Evolutionary conservation across 306 rosid genomes (phyloP).

Genomic region (Vigna angularis): DNA sequence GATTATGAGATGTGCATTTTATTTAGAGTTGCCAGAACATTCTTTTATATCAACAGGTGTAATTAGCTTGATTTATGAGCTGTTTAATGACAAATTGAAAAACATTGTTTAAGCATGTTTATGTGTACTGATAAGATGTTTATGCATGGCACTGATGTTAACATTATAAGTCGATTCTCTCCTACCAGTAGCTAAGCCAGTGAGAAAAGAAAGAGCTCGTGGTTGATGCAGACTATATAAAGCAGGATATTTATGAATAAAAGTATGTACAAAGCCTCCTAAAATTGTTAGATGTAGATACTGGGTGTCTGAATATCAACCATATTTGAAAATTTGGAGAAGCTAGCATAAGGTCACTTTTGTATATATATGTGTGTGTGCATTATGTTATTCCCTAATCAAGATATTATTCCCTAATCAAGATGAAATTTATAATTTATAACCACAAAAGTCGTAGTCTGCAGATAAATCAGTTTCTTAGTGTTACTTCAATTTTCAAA

Average conservation of each 20-base stretch:
- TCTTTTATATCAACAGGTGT: neutral
- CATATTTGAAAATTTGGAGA: neutral
- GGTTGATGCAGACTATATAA: neutral
- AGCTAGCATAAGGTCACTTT: constrained; percentile 18
- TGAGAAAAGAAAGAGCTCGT: constrained; percentile 3
- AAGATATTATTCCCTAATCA: neutral
- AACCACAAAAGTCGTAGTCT: neutral
- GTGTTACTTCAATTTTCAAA: constrained; percentile 26
- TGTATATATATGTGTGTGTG: neutral
- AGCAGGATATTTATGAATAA: constrained; percentile 11
- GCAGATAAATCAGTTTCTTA: constrained; percentile 9
- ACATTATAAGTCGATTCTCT: constrained; percentile 4
- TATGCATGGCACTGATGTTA: neutral
- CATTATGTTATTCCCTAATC: constrained; percentile 18
- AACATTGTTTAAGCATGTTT: constrained; percentile 6
- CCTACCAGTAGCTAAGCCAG: neutral
- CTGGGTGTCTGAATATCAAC: constrained; percentile 2
- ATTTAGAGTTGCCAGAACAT: neutral
- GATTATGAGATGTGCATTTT: neutral
- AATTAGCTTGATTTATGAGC: constrained; percentile 17
- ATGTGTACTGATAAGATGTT: neutral
- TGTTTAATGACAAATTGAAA: neutral
- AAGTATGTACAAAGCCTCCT: constrained; percentile 10
- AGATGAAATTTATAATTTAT: neutral
- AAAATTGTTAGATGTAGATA: constrained; percentile 12